These are phyloP conservation scores for Colletotrichum cordylinicola DNA, from an alignment of 2,329 filamentous ascomycete species.

Conservation along the genomic window DNA sequence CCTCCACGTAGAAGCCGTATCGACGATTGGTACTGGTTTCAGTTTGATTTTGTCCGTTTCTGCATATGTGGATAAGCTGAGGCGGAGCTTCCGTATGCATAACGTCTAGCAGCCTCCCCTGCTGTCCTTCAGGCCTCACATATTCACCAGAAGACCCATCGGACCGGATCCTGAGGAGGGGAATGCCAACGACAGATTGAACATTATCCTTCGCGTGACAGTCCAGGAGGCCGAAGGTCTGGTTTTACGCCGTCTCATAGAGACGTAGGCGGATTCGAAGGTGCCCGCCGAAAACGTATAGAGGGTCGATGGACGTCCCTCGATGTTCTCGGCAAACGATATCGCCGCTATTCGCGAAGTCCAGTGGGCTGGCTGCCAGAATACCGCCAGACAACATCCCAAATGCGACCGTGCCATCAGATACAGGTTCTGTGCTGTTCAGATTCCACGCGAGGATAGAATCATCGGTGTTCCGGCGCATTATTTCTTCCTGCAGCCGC, in stretches of 20 bases:
- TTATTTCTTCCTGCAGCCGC: not conserved
- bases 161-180: not conserved
- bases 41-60: no score
- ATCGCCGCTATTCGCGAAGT: not conserved
- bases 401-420: no score
- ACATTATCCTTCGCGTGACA: not conserved
- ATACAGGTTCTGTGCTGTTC: not conserved
- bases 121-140: not conserved
- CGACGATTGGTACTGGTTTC: no score
- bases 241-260: not conserved
- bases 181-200: not conserved
- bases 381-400: not conserved
- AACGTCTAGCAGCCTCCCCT: no score
- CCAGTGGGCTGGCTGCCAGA: not conserved
- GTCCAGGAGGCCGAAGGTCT: not conserved
- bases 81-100: no score
- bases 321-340: not conserved
- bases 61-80: no score
- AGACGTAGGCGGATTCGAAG: not conserved
- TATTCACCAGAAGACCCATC: not conserved
- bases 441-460: not conserved
- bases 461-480: not conserved
- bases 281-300: not conserved
- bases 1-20: no score
- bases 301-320: not conserved